Conservation (phyloP, 2,329 filamentous ascomycete genomes). For the Exophiala alcalophila region DNA sequence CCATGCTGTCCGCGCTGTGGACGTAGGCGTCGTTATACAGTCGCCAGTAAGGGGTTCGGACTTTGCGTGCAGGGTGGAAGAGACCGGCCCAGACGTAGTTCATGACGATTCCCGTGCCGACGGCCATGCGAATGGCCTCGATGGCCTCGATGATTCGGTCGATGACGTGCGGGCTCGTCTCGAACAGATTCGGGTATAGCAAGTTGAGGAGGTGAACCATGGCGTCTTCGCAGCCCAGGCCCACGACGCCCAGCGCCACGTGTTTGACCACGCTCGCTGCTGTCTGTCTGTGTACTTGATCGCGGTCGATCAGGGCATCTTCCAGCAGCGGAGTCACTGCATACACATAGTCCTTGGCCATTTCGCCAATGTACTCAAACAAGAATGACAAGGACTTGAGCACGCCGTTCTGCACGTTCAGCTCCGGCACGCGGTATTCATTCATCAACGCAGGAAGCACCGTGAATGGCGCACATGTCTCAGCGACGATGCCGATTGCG, state of each 20-base stretch:
- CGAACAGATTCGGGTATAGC: conserved; percentile 93
- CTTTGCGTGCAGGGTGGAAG: conserved; percentile 95
- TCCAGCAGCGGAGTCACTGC: conserved; percentile 93
- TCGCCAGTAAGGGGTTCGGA: conserved; percentile 91
- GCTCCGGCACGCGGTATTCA: conserved; percentile 95
- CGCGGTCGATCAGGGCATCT: conserved; percentile 93
- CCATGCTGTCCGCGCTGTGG: conserved; percentile 86
- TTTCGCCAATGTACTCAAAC: conserved; percentile 98
- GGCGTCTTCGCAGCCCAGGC: conserved; percentile 93
- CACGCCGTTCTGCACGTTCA: conserved; percentile 98
- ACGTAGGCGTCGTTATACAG: conserved; percentile 98
- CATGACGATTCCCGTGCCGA: conserved; percentile 87
- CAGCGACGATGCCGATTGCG: conserved; percentile 95
- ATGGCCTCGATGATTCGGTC: conserved; percentile 97
- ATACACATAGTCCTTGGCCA: conserved; percentile 99
- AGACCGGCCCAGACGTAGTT: conserved; percentile 98
- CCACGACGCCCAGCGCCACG: conserved; percentile 94
- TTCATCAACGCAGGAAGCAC: conserved; percentile 99
- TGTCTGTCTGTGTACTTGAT: conserved; percentile 96
- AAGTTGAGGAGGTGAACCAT: conserved; percentile 98
- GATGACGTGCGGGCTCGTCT: conserved; percentile 97
- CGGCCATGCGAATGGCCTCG: conserved; percentile 88
- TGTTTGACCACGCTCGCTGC: conserved; percentile 97
- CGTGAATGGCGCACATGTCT: conserved; percentile 97
- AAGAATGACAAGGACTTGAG: conserved; percentile 95